Conservation (phyloP, 225 moss, liverwort and hornwort species). For the Straminergon stramineum region DNA sequence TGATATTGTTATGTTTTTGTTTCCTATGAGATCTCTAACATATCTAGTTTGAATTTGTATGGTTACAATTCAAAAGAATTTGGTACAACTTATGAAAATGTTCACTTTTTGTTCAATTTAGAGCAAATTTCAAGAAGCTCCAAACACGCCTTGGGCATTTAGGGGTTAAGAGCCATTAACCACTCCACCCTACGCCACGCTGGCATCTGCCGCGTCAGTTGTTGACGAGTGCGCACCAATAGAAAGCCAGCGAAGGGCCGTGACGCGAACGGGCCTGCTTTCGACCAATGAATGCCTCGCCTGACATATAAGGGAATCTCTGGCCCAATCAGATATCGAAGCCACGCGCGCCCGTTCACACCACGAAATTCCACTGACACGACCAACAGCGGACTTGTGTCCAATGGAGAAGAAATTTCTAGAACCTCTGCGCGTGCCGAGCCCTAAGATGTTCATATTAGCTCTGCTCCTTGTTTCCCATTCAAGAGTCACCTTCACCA, state of each 20-base stretch:
- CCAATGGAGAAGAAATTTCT: not conserved
- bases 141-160: no score
- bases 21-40: no score
- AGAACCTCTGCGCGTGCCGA: not conserved
- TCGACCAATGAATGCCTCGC: not conserved
- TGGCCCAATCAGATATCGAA: not conserved
- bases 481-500: not conserved
- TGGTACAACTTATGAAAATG: no score
- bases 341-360: not conserved
- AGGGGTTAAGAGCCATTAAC: no score
- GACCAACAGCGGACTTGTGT: not conserved
- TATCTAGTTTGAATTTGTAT: no score
- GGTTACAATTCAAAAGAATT: no score
- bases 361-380: not conserved
- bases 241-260: fast-evolving
- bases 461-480: no score
- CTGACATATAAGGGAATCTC: not conserved
- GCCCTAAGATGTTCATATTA: not conserved
- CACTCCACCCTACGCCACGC: not conserved
- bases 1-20: no score
- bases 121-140: no score
- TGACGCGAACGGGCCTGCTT: not conserved
- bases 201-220: not conserved
- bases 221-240: not conserved
- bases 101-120: no score